A percentile compares a stretch with the other conserved stretches of the same genome.
phyloP scores from a whole-genome alignment of 2,329 filamentous ascomycete genomes.

The Monilinia vaccinii-corymbosi region DNA sequence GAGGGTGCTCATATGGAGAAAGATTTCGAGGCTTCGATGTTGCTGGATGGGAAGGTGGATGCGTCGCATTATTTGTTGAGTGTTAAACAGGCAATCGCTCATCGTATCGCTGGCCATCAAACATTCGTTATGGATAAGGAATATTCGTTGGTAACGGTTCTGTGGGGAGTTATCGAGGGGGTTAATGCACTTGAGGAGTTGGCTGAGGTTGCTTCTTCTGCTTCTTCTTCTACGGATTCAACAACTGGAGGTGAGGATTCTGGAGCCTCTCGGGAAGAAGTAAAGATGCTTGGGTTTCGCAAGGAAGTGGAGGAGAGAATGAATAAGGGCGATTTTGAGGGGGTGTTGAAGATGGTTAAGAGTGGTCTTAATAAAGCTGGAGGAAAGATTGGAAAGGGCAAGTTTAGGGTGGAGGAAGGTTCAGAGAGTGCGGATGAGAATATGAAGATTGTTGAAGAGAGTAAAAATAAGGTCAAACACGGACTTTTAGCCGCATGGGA shows the following conservation, averaged over 20 bases:
- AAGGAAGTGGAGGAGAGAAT: neutral
- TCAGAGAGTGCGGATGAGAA: neutral
- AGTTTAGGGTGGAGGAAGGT: neutral
- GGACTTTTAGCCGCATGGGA: neutral
- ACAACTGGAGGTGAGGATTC: neutral
- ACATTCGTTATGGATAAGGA: neutral
- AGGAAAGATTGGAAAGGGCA: neutral
- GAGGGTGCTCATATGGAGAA: neutral
- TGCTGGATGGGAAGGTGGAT: neutral
- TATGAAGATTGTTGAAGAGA: neutral
- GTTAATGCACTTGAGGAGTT: neutral
- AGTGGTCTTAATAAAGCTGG: neutral
- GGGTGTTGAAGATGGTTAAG: neutral
- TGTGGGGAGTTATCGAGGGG: neutral
- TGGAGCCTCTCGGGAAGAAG: neutral
- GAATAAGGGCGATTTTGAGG: neutral
- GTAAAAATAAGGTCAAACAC: neutral
- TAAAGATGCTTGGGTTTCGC: neutral
- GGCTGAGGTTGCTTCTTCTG: neutral
- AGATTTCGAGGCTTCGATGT: neutral
- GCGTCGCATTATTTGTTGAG: neutral
- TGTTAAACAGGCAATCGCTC: rapidly evolving
- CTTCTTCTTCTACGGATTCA: neutral
- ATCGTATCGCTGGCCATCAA: neutral
- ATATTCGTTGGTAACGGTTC: neutral